Conservation (phyloP, 139 green algal genomes). For the Tetraselmis chui region DNA sequence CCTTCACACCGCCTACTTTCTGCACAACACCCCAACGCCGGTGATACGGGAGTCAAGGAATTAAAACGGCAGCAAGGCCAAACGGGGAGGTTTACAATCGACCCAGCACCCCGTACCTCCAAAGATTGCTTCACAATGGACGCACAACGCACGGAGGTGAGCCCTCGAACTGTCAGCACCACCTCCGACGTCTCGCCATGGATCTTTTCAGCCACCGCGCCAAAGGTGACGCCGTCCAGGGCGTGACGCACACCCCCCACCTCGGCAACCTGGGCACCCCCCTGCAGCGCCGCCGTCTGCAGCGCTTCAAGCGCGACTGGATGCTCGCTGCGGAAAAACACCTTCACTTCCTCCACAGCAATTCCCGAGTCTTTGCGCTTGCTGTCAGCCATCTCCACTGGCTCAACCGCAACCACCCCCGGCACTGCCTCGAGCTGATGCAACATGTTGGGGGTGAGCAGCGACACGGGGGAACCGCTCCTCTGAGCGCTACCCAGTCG, state of each 20-base stretch:
- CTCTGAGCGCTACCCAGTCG: neutral
- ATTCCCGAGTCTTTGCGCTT: too few relatives aligned
- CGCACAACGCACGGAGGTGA: neutral
- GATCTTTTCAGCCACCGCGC: neutral
- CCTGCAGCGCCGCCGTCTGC: neutral
- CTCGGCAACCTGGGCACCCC: neutral
- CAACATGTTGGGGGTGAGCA: neutral
- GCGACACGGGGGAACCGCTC: neutral
- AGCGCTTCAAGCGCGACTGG: neutral
- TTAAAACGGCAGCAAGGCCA: too few relatives aligned
- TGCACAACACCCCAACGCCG: too few relatives aligned
- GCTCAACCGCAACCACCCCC: too few relatives aligned
- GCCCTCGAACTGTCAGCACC: neutral
- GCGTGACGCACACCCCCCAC: neutral
- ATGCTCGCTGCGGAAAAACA: neutral
- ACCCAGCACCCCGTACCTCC: neutral
- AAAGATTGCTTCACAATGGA: neutral
- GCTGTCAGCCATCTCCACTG: neutral
- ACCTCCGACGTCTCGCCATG: neutral
- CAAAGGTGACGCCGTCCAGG: neutral
- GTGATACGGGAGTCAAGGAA: too few relatives aligned
- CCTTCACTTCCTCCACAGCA: neutral
- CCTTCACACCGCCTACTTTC: neutral
- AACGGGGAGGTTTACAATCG: too few relatives aligned
- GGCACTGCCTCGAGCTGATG: too few relatives aligned